These are phyloP conservation scores for Cynanchum wilfordii DNA, from an alignment of 257 asterid species.

Conservation along the genomic window DNA sequence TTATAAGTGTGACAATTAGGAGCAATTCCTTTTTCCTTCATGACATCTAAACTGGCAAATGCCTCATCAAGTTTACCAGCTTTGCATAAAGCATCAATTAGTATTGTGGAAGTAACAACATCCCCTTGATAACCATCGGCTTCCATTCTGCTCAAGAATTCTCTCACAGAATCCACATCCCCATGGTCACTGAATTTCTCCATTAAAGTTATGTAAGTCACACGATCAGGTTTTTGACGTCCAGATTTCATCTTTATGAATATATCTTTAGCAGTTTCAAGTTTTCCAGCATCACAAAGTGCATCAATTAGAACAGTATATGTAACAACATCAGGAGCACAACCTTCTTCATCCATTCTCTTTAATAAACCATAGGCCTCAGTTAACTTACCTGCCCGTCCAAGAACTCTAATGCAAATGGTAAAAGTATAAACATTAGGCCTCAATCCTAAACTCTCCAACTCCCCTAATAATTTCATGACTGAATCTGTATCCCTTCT, in stretches of 20 bases:
- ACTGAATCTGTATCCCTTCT: slow-evolving; percentile 72
- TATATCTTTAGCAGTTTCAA: slow-evolving; percentile 63
- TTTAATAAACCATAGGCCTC: slow-evolving; percentile 62
- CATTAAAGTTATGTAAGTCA: slow-evolving; percentile 81
- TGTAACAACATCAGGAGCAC: slow-evolving; percentile 91
- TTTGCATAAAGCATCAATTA: slow-evolving; percentile 75
- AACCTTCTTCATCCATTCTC: slow-evolving; percentile 84
- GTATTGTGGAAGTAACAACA: slow-evolving; percentile 80
- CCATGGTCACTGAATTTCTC: slow-evolving; percentile 71
- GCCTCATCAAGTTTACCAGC: slow-evolving; percentile 66
- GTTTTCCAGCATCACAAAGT: slow-evolving; percentile 83
- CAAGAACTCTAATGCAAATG: slow-evolving; percentile 88
- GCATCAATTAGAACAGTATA: slow-evolving; percentile 93
- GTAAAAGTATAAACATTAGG: slow-evolving; percentile 92
- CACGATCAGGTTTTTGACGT: slow-evolving; percentile 83
- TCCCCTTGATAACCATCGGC: slow-evolving; percentile 75
- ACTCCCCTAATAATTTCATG: slow-evolving; percentile 70
- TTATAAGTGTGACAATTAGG: slow-evolving; percentile 92
- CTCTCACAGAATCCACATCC: slow-evolving; percentile 64
- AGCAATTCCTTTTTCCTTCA: slow-evolving; percentile 53
- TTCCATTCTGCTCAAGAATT: slow-evolving; percentile 69
- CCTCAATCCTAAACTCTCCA: slow-evolving; percentile 73
- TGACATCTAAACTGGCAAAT: slow-evolving; percentile 50
- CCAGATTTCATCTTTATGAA: slow-evolving; percentile 69
- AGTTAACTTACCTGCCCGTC: slow-evolving; percentile 76